phyloP scores from a whole-genome alignment of 768 basidiomycete genomes.

The Lactifluus hygrophoroides region DNA sequence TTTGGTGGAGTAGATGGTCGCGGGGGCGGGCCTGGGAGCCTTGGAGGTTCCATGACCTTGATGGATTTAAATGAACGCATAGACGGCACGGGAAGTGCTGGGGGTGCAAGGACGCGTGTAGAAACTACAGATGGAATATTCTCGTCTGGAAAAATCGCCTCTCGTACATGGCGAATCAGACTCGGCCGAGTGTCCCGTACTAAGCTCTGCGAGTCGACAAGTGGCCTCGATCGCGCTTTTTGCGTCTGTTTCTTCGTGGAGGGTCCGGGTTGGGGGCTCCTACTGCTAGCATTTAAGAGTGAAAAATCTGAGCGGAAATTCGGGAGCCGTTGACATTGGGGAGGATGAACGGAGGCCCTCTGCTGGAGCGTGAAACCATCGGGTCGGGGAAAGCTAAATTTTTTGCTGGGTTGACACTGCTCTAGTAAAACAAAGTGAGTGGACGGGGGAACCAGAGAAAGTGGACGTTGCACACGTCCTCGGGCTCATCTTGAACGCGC shows the following conservation, averaged over 20 bases:
- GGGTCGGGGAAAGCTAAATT: not conserved
- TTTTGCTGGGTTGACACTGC: not conserved
- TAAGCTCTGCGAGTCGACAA: not conserved
- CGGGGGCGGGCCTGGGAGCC: not conserved
- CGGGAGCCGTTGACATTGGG: not conserved
- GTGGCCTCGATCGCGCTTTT: not conserved
- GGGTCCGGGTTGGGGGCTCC: not conserved
- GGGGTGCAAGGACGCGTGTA: not conserved
- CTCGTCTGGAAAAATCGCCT: not conserved
- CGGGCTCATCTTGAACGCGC: not conserved
- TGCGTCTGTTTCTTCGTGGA: not conserved
- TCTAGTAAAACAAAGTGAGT: not conserved
- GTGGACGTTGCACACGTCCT: not conserved
- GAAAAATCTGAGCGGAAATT: constrained; percentile 8
- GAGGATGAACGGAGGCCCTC: not conserved
- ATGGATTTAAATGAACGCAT: not conserved
- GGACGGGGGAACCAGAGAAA: not conserved
- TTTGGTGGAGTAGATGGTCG: constrained; percentile 13
- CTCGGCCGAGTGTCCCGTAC: not conserved
- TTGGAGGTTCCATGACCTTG: constrained; percentile 5
- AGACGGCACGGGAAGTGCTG: not conserved
- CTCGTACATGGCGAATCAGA: not conserved
- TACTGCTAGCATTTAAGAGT: not conserved
- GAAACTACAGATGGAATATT: not conserved
- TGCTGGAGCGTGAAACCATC: not conserved